Evolutionary conservation across 2,329 filamentous ascomycete species (phyloP), one percentile per base, ranked within the genome.

Genomic region (Scytalidium lignicola): DNA sequence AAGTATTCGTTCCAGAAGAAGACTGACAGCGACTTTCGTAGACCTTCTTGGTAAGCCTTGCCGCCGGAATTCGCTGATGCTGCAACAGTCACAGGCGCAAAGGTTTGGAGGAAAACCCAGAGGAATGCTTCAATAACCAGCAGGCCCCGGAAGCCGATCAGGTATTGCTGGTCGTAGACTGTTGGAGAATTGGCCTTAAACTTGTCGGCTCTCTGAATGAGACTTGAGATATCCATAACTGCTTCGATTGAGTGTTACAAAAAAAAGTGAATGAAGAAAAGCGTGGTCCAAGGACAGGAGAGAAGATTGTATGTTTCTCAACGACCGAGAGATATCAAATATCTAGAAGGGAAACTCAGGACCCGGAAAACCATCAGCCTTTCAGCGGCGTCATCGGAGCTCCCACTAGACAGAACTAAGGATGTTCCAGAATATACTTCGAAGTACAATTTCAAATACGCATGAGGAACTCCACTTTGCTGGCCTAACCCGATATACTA

Each of bases 1-100:
- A 75, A 60, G 26, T 66, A 65, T 28, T 69, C 63, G 51, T 74
- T 73, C 69, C 70, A 74, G 50, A 73, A 66, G 3, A 74, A 58
- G 13, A 73, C 67, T 1, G 68, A 70, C 39, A 75, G 61, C 2
- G 69, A 65, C 49, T 74, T 71, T 44, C 72, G 68, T 23, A 75
- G 56, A 22, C 72, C 57, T 15, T 62, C 55, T 56, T 73, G 69
- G 49, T 70, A 71, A 12, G 57, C 46, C 2, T 68, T 66, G 0
- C 70, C 69, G n/a, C 62, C 45, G 9, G 60, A 53, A 44, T 67
- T 65, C n/a, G 58, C 58, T 2, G 65, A 66, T 44, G 63, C 64
- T 22, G 60, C 61, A 3, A 72, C 70, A 9, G 71, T 59, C 8
- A 65, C 61, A 13, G 73, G 73, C 17, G 71, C 64, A 54, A 74